Evolutionary conservation across 192 early-diverging fungal genomes (phyloP).

Genomic region (Umbelopsis isabellina): DNA sequence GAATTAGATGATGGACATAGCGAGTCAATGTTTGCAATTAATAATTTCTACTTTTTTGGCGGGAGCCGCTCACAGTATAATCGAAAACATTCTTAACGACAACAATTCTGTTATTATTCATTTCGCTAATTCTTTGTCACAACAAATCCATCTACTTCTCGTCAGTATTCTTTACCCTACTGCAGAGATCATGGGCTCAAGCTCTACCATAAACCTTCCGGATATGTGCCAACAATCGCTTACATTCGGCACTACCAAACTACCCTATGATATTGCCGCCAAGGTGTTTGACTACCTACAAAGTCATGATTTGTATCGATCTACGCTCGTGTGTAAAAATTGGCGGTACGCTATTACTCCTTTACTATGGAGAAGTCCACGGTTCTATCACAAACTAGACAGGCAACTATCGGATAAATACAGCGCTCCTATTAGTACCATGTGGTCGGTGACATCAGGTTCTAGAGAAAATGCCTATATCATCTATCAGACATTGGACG

Average conservation of each 20-base stretch:
- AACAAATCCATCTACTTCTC: no score
- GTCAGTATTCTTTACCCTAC: no score
- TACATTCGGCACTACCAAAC: background rate
- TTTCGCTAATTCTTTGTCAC: no score
- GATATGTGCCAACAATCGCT: background rate
- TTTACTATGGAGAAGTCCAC: slow-evolving; percentile 7
- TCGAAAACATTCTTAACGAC: no score
- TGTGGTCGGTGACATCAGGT: background rate
- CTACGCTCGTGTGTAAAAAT: background rate
- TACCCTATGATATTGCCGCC: background rate
- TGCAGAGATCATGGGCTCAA: no score
- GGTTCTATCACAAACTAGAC: background rate
- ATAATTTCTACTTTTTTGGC: no score
- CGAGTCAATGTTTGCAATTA: no score
- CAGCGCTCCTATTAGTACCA: background rate
- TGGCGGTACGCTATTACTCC: background rate
- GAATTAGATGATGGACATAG: no score
- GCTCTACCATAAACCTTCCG: no score
- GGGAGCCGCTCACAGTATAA: no score
- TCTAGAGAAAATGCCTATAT: background rate
- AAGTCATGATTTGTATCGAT: background rate
- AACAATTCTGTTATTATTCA: no score
- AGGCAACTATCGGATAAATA: slow-evolving; percentile 17
- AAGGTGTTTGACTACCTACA: background rate
- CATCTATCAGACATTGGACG: background rate